Evolutionary conservation across 306 rosid species (phyloP).

Genomic region (Begonia fuchsioides): DNA sequence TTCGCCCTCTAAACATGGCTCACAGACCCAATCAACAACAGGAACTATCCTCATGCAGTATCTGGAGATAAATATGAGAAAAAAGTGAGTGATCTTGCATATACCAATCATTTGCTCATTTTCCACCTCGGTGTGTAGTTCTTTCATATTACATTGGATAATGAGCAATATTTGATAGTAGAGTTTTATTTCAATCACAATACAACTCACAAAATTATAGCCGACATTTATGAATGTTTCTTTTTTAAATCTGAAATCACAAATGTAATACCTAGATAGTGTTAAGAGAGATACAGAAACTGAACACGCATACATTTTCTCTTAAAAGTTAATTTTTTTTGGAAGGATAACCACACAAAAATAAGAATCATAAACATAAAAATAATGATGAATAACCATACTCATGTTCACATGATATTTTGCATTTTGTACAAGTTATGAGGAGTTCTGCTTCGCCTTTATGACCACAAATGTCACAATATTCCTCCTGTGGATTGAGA

Average conservation of each 20-base stretch:
- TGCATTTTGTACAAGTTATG: slow-evolving; percentile 38
- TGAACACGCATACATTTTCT: background rate
- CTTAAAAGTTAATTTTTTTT: no score
- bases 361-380: background rate
- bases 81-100: background rate
- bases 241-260: no score
- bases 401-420: slow-evolving; percentile 27
- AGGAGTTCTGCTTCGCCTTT: slow-evolving; percentile 19
- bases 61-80: slow-evolving; percentile 26
- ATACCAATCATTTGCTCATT: background rate
- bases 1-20: slow-evolving; percentile 18
- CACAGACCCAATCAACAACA: slow-evolving; percentile 39
- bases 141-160: no score
- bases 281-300: background rate
- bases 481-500: slow-evolving; percentile 27
- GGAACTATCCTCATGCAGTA: slow-evolving; percentile 30
- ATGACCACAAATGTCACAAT: slow-evolving; percentile 43
- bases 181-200: no score
- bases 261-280: background rate
- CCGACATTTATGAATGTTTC: no score
- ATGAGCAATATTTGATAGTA: no score
- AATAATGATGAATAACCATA: slow-evolving; percentile 12
- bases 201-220: no score
- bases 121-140: background rate
- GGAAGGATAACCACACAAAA: background rate